These are phyloP conservation scores for Pseudonitzschia pungens DNA, from an alignment of 108 stramenopile species.

Conservation along the genomic window DNA sequence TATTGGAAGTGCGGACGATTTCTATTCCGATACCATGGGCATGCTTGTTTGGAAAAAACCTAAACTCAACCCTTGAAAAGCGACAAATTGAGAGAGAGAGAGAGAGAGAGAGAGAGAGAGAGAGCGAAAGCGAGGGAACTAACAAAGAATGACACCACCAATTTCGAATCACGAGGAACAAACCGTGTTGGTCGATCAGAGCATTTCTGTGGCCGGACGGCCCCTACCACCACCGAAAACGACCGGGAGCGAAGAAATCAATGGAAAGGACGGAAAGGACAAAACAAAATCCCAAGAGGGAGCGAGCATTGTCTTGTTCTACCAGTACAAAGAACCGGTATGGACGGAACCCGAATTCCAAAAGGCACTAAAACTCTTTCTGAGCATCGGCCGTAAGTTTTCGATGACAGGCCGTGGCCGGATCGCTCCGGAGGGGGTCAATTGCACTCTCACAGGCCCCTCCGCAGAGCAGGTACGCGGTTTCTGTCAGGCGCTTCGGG, in stretches of 20 bases:
- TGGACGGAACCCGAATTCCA: constrained; percentile 61
- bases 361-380: constrained; percentile 47
- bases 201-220: not conserved
- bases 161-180: not conserved
- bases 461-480: constrained; percentile 38
- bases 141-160: too few relatives aligned
- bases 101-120: too few relatives aligned
- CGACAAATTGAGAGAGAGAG: too few relatives aligned
- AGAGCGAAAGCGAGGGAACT: too few relatives aligned
- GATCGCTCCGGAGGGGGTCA: constrained; percentile 78
- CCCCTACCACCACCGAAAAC: not conserved
- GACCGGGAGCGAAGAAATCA: not conserved
- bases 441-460: constrained; percentile 77
- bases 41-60: too few relatives aligned
- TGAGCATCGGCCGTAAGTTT: constrained; percentile 40
- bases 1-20: too few relatives aligned
- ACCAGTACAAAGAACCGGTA: constrained; percentile 78
- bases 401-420: constrained; percentile 68
- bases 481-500: constrained; percentile 55
- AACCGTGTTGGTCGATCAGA: constrained; percentile 8
- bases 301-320: constrained; percentile 70
- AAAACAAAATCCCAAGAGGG: not conserved
- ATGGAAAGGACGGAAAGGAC: not conserved
- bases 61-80: too few relatives aligned
- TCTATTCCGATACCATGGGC: too few relatives aligned